A percentile compares a stretch with the other conserved stretches of the same genome.
Conservation (phyloP, 441 rosid species). For the Raphanus hybrid region DNA sequence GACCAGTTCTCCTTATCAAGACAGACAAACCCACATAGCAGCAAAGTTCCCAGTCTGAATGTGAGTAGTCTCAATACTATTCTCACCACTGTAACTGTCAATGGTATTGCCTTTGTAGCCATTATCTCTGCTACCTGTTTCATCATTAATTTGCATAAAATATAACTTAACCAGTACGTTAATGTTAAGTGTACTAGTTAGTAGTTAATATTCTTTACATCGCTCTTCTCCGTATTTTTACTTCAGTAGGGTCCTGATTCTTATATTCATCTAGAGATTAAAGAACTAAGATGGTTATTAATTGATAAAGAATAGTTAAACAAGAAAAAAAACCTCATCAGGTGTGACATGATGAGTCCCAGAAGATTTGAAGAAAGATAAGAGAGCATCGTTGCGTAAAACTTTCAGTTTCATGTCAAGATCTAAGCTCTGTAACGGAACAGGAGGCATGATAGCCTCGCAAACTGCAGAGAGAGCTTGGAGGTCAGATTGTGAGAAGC, state of each 20-base stretch:
- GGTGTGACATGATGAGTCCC: slow-evolving; percentile 66
- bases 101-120: slow-evolving; percentile 51
- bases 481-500: slow-evolving; percentile 65
- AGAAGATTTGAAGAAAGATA: slow-evolving; percentile 59
- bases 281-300: background rate
- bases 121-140: slow-evolving; percentile 69
- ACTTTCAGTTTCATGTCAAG: slow-evolving; percentile 35
- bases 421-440: slow-evolving; percentile 40
- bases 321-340: slow-evolving; percentile 50
- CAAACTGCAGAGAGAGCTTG: slow-evolving; percentile 68
- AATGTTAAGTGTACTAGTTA: background rate
- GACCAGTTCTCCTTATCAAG: slow-evolving; percentile 61
- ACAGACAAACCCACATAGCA: slow-evolving; percentile 72
- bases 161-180: background rate
- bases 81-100: slow-evolving; percentile 47
- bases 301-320: too few relatives aligned
- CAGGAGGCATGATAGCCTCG: slow-evolving; percentile 68
- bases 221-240: background rate
- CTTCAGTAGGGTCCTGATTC: too few relatives aligned
- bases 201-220: background rate
- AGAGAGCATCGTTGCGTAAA: slow-evolving; percentile 46
- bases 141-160: background rate
- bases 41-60: slow-evolving; percentile 67
- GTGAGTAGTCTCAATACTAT: slow-evolving; percentile 60
- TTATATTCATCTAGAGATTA: background rate